Conservation (phyloP, 1,284 basidiomycete species). For the Ceratobasidium sp. region DNA sequence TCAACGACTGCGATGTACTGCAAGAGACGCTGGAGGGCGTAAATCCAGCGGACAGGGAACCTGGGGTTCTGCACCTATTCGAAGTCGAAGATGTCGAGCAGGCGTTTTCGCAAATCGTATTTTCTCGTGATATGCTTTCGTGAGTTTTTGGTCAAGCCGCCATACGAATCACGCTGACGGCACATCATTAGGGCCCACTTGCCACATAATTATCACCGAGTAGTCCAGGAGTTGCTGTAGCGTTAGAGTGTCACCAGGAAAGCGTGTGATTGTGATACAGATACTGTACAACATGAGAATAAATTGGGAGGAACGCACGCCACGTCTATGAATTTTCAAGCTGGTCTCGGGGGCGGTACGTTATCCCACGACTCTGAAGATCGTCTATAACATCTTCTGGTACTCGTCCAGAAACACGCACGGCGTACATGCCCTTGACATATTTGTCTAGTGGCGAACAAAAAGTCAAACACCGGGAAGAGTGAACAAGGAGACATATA, state of each 20-base stretch:
- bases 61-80: conserved; percentile 60
- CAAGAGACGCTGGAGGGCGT: conserved; percentile 58
- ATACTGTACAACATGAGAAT: conserved; percentile 12
- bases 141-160: conserved; percentile 49
- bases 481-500: conserved; percentile 47
- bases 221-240: conserved; percentile 68
- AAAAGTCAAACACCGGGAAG: background rate
- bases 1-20: conserved; percentile 73
- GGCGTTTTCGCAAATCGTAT: conserved; percentile 83
- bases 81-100: conserved; percentile 77
- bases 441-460: conserved; percentile 72
- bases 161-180: conserved; percentile 14
- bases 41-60: conserved; percentile 44
- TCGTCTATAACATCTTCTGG: conserved; percentile 87
- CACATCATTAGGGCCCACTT: conserved; percentile 64
- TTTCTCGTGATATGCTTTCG: conserved; percentile 83
- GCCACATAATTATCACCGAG: conserved; percentile 73
- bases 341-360: conserved; percentile 81
- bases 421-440: conserved; percentile 87
- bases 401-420: conserved; percentile 85
- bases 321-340: conserved; percentile 36
- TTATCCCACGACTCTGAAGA: conserved; percentile 77
- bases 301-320: background rate
- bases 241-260: background rate
- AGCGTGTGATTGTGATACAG: conserved; percentile 7